phyloP scores from a whole-genome alignment of 176 grass and related monocot genomes.

The Triticum dicoccoides region DNA sequence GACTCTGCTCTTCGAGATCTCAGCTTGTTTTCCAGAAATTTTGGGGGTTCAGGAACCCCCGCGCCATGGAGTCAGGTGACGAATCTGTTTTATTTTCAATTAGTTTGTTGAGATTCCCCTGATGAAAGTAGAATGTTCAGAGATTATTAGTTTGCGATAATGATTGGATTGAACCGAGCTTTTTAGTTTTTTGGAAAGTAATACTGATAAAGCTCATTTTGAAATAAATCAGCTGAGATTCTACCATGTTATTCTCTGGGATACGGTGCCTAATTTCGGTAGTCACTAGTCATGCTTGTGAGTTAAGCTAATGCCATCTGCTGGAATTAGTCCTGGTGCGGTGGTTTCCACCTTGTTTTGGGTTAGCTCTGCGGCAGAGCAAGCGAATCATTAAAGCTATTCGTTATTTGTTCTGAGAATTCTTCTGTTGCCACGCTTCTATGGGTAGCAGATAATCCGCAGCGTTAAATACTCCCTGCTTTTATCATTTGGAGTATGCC shows the following conservation, averaged over 20 bases:
- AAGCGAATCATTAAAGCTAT: background rate
- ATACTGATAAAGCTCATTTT: no score
- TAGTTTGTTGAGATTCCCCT: background rate
- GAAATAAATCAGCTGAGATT: background rate
- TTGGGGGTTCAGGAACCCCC: background rate
- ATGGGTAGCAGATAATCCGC: background rate
- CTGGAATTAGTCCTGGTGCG: background rate
- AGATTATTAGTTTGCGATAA: background rate
- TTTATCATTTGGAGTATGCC: background rate
- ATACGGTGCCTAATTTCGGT: background rate
- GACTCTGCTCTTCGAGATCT: background rate
- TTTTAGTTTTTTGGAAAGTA: background rate
- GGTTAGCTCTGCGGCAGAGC: background rate
- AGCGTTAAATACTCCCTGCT: background rate
- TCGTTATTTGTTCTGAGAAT: background rate
- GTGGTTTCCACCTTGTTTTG: background rate
- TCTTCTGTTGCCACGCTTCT: background rate
- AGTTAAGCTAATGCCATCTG: background rate
- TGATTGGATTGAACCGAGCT: background rate
- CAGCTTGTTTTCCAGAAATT: background rate
- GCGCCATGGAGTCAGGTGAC: conserved; percentile 15
- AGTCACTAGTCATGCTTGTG: background rate
- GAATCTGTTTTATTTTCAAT: background rate
- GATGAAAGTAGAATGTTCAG: background rate
- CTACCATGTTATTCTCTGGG: background rate